Evolutionary conservation across 2,329 filamentous ascomycete genomes (phyloP).

Genomic region (Bipolaris victoriae): DNA sequence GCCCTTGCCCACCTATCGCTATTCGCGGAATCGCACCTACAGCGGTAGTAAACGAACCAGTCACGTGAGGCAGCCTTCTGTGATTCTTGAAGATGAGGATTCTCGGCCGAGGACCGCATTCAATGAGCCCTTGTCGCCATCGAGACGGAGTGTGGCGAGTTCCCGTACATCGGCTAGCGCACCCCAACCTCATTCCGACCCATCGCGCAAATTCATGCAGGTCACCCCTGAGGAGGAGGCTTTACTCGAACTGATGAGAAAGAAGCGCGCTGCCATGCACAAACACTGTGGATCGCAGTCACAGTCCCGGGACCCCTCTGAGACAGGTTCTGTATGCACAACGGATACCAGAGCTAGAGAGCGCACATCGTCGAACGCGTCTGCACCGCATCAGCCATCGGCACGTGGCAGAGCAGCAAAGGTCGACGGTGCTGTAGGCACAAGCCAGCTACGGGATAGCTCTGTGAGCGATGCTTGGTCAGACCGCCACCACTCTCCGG

Average conservation of each 20-base stretch:
- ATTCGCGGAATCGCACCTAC: slow-evolving; percentile 24
- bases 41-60: slow-evolving; percentile 35
- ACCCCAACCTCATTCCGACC: slow-evolving; percentile 37
- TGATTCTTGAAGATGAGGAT: slow-evolving; percentile 45
- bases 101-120: slow-evolving; percentile 39
- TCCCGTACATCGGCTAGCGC: slow-evolving; percentile 43
- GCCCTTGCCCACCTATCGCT: slow-evolving; percentile 26
- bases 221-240: slow-evolving; percentile 59
- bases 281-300: slow-evolving; percentile 48
- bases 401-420: slow-evolving; percentile 35
- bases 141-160: slow-evolving; percentile 38
- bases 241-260: slow-evolving; percentile 57
- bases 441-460: slow-evolving; percentile 37
- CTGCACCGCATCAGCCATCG: slow-evolving; percentile 31
- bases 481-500: slow-evolving; percentile 22
- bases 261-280: slow-evolving; percentile 56
- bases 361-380: slow-evolving; percentile 24
- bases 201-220: slow-evolving; percentile 51
- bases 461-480: slow-evolving; percentile 36
- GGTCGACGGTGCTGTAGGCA: slow-evolving; percentile 21
- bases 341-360: slow-evolving; percentile 25
- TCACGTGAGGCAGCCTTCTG: slow-evolving; percentile 47
- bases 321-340: slow-evolving; percentile 33
- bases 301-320: slow-evolving; percentile 31
- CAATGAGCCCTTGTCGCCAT: slow-evolving; percentile 32